These are phyloP conservation scores for Hexamita inflata DNA, from an alignment of 208 protist genomes.

Conservation along the genomic window DNA sequence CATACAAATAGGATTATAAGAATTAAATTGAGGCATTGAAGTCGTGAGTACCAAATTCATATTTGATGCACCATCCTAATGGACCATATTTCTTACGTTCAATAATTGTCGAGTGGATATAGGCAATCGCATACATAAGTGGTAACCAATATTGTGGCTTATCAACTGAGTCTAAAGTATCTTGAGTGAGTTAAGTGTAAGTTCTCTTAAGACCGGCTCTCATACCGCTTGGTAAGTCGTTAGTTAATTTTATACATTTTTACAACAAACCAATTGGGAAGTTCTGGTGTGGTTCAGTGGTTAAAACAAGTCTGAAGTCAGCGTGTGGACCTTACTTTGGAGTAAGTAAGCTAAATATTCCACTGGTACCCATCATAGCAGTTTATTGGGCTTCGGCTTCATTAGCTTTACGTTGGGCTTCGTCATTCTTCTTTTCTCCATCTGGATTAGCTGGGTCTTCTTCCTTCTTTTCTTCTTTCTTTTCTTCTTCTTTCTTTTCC, in stretches of 20 bases:
- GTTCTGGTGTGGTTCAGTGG: constrained; percentile 51
- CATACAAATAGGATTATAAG: constrained; percentile 86
- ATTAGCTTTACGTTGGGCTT: no score
- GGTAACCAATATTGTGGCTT: constrained; percentile 71
- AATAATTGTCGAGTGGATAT: constrained; percentile 83
- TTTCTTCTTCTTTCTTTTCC: not conserved
- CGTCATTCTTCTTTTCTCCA: no score
- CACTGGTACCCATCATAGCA: constrained; percentile 9
- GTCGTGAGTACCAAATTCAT: constrained; percentile 93
- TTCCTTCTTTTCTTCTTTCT: no score
- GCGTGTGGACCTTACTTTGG: constrained; percentile 18
- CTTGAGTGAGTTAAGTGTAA: constrained; percentile 80
- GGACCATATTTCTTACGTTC: constrained; percentile 89
- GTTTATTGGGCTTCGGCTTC: no score
- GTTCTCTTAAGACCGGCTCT: constrained; percentile 78
- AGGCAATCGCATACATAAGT: constrained; percentile 82
- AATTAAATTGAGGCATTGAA: constrained; percentile 68
- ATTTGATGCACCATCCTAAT: constrained; percentile 89
- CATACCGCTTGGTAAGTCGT: constrained; percentile 84
- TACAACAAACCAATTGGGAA: constrained; percentile 67
- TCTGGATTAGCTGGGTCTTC: no score
- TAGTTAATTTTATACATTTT: constrained; percentile 88
- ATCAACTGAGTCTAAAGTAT: constrained; percentile 78
- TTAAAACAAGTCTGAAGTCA: constrained; percentile 62
- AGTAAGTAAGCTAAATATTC: constrained; percentile 39